Percentiles rank a stretch among this genome's conserved stretches.
Evolutionary conservation across 352 stramenopile species (phyloP).

Genomic region (Phytophthora meadii): DNA sequence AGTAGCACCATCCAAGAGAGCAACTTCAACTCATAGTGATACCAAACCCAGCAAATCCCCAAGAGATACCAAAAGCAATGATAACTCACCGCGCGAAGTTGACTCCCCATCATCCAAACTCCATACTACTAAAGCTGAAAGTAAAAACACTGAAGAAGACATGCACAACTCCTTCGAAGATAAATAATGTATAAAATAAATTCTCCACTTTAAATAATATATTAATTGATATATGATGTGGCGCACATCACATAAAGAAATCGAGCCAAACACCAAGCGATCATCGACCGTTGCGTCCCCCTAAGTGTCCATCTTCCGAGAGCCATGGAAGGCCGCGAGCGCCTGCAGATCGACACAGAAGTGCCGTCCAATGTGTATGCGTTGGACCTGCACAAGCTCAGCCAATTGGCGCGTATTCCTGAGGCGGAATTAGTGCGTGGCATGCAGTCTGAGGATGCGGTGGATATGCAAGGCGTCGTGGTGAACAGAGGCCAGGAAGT

Average conservation of each 20-base stretch:
- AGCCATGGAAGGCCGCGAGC: constrained; percentile 46
- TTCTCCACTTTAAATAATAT: not conserved
- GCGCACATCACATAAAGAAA: constrained; percentile 7
- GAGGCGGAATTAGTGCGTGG: constrained; percentile 71
- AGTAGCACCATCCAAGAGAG: not conserved
- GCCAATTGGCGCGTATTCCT: constrained; percentile 63
- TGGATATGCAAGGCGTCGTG: constrained; percentile 86
- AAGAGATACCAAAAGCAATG: constrained; percentile 15
- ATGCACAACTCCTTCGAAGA: constrained; percentile 18
- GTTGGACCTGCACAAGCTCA: constrained; percentile 75
- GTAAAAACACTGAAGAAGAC: constrained; percentile 15
- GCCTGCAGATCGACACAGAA: constrained; percentile 72
- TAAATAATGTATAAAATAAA: no score
- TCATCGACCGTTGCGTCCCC: constrained; percentile 23
- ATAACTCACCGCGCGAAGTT: constrained; percentile 8
- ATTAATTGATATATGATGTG: not conserved
- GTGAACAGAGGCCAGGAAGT: constrained; percentile 81
- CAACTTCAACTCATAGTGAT: not conserved
- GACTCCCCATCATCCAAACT: not conserved
- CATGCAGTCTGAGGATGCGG: constrained; percentile 77
- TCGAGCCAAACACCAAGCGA: constrained; percentile 7
- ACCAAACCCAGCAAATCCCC: constrained; percentile 6
- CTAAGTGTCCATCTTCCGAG: not conserved
- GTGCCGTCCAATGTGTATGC: constrained; percentile 84
- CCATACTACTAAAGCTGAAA: not conserved